Percentiles rank a stretch among this genome's conserved stretches.
These are phyloP conservation scores for Myxozyma geophila DNA, from an alignment of 805 yeast genomes.

Conservation along the genomic window DNA sequence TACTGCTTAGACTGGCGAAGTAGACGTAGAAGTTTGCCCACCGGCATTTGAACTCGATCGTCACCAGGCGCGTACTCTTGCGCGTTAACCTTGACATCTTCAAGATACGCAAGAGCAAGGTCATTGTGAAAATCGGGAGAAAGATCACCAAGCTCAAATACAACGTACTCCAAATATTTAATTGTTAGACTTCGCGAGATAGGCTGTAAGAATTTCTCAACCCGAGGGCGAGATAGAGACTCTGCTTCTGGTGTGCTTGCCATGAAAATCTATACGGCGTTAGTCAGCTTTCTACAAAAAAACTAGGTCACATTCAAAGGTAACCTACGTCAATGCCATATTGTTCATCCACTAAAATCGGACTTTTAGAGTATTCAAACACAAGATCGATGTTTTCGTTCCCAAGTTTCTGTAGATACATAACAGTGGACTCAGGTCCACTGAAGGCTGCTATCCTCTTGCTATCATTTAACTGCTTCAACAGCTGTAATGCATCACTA, in stretches of 20 bases:
- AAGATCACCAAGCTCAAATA: conserved; percentile 49
- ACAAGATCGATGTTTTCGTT: conserved; percentile 57
- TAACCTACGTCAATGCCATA: conserved; percentile 46
- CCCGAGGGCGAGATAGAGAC: conserved; percentile 57
- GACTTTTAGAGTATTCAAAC: conserved; percentile 60
- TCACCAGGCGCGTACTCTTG: conserved; percentile 29
- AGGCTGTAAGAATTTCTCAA: conserved; percentile 56
- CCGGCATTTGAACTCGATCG: conserved; percentile 29
- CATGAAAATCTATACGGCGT: conserved; percentile 56
- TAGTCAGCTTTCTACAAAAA: neutral
- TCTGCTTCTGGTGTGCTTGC: conserved; percentile 66
- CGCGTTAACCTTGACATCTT: conserved; percentile 39
- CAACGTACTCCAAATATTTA: conserved; percentile 59
- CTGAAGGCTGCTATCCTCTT: conserved; percentile 38
- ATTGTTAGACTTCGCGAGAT: conserved; percentile 45
- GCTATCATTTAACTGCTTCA: conserved; percentile 49
- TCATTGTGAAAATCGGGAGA: conserved; percentile 51
- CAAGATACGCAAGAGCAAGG: conserved; percentile 54
- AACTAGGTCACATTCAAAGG: neutral
- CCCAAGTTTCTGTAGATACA: conserved; percentile 62
- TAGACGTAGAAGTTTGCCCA: conserved; percentile 46
- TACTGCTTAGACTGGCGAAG: conserved; percentile 47
- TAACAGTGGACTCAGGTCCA: conserved; percentile 54
- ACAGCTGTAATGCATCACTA: conserved; percentile 65
- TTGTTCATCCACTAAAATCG: conserved; percentile 49